Conservation (phyloP, 805 yeast genomes). For the Suhomyces pyralidae region DNA sequence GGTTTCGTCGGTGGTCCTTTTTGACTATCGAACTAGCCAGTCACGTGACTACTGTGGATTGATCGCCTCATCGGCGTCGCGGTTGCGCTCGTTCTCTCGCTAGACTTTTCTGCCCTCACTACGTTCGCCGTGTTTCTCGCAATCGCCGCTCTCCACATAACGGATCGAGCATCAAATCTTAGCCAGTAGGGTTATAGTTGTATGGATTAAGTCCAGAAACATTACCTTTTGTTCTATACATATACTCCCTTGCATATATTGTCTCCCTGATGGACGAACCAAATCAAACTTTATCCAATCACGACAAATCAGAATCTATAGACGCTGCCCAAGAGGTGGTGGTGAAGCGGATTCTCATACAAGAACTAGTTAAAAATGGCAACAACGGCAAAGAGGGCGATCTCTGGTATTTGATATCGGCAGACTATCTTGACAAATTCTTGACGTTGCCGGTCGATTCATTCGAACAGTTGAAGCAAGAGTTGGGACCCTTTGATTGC, state of each 20-base stretch:
- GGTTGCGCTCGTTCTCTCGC: not conserved
- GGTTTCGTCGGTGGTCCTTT: not conserved
- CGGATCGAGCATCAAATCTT: not conserved
- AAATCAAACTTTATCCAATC: not conserved
- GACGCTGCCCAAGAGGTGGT: slow-evolving; percentile 2
- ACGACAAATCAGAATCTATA: not conserved
- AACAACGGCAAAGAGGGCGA: slow-evolving; percentile 43
- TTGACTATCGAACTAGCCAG: no score
- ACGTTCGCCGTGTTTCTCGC: not conserved
- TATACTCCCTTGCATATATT: not conserved
- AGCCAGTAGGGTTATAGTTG: not conserved
- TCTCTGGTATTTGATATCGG: slow-evolving; percentile 47
- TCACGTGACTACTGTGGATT: not conserved
- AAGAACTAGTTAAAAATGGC: slow-evolving; percentile 14
- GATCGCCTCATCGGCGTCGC: not conserved
- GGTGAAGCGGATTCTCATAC: slow-evolving; percentile 16
- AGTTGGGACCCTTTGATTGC: slow-evolving; percentile 50
- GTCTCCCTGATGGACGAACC: not conserved
- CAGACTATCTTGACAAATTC: slow-evolving; percentile 42
- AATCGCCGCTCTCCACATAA: not conserved
- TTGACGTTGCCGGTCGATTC: slow-evolving; percentile 28
- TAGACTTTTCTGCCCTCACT: not conserved
- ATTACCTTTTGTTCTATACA: not conserved
- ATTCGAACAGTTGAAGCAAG: slow-evolving; percentile 22
- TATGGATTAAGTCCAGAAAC: not conserved